Percentiles rank a stretch among this genome's conserved stretches.
Evolutionary conservation across 768 basidiomycete species (phyloP).

Genomic region (Lentinula aciculospora): DNA sequence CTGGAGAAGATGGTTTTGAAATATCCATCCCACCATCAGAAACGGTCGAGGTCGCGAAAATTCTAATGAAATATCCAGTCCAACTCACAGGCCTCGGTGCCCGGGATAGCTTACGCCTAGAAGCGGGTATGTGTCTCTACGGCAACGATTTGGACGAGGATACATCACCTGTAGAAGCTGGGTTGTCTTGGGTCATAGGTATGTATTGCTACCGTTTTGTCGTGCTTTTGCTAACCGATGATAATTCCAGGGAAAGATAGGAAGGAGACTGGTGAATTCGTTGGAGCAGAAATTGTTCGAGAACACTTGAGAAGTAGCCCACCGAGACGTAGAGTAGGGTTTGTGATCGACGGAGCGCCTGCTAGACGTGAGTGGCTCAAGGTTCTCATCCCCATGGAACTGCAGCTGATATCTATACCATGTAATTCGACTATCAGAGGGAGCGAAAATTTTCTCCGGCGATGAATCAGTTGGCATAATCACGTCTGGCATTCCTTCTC

Average conservation of each 20-base stretch:
- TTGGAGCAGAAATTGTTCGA: slow-evolving; percentile 70
- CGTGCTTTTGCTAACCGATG: neutral
- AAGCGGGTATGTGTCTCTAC: slow-evolving; percentile 96
- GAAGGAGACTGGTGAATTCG: slow-evolving; percentile 63
- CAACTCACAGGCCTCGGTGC: slow-evolving; percentile 89
- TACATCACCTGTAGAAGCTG: slow-evolving; percentile 86
- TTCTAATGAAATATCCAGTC: slow-evolving; percentile 60
- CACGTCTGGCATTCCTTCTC: slow-evolving; percentile 95
- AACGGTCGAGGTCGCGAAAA: slow-evolving; percentile 64
- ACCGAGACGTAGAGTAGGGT: slow-evolving; percentile 69
- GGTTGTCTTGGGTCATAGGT: slow-evolving; percentile 92
- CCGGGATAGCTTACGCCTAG: slow-evolving; percentile 88
- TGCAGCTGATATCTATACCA: slow-evolving; percentile 17
- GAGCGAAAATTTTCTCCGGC: slow-evolving; percentile 66
- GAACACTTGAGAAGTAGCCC: slow-evolving; percentile 80
- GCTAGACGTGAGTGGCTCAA: slow-evolving; percentile 60
- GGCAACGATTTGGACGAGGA: slow-evolving; percentile 90
- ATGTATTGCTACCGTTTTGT: slow-evolving; percentile 17
- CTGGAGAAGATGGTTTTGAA: slow-evolving; percentile 98
- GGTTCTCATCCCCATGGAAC: neutral
- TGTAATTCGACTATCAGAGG: slow-evolving; percentile 46
- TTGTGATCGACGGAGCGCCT: slow-evolving; percentile 79
- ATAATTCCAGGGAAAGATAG: slow-evolving; percentile 71
- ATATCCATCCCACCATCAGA: slow-evolving; percentile 84
- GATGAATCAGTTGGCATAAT: slow-evolving; percentile 63